These are phyloP conservation scores for Fragaria vesca DNA, from an alignment of 306 rosid species.

Conservation along the genomic window DNA sequence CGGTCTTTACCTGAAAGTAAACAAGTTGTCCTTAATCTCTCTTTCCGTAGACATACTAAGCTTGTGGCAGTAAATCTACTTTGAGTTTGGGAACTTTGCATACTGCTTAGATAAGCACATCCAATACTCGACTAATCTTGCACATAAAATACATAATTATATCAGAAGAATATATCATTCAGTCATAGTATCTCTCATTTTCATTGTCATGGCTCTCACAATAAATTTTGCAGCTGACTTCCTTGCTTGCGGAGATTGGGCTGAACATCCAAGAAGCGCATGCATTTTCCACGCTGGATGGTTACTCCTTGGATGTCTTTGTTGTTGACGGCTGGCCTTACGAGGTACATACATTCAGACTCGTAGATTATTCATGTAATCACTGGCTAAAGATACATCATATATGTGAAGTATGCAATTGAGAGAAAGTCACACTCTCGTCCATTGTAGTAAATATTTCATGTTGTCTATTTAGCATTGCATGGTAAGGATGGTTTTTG, in stretches of 20 bases:
- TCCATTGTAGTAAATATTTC: neutral
- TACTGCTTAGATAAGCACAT: neutral
- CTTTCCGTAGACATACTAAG: neutral
- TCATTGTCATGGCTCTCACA: slow-evolving; percentile 15
- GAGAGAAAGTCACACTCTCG: slow-evolving; percentile 7
- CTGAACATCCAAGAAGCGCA: slow-evolving; percentile 98
- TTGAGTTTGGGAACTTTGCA: slow-evolving; percentile 12
- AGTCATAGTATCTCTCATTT: neutral
- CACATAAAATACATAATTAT: neutral
- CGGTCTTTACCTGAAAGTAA: neutral
- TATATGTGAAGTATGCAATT: neutral
- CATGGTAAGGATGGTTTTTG: neutral
- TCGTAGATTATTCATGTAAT: neutral
- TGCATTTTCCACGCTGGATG: slow-evolving; percentile 92
- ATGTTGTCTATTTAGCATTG: neutral
- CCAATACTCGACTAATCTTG: slow-evolving; percentile 8
- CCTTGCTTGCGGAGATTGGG: slow-evolving; percentile 95
- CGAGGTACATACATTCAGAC: slow-evolving; percentile 55
- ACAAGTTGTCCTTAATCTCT: neutral
- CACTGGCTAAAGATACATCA: neutral
- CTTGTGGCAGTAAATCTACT: slow-evolving; percentile 18
- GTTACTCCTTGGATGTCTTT: slow-evolving; percentile 95
- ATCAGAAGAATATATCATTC: neutral
- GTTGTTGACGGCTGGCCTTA: slow-evolving; percentile 99
- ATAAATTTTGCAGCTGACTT: slow-evolving; percentile 70